Conservation (phyloP, 169 alveolate species). For the Amoebophrya sp. region DNA sequence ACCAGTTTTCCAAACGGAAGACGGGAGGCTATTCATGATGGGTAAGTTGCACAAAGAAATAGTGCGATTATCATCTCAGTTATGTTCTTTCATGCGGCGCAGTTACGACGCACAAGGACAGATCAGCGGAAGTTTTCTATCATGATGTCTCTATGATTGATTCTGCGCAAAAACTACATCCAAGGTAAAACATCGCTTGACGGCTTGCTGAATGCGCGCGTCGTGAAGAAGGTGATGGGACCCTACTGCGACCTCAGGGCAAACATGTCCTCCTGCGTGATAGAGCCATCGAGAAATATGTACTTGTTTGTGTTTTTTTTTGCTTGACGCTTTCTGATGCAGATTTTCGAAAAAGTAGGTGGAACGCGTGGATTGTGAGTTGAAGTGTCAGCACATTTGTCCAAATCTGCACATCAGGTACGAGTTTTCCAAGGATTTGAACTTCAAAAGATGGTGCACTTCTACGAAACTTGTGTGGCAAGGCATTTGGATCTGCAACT, state of each 20-base stretch:
- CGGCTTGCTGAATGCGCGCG: conserved; percentile 66
- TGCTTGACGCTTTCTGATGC: no score
- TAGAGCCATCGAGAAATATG: conserved; percentile 40
- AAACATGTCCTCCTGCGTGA: conserved; percentile 58
- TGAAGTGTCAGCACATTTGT: no score
- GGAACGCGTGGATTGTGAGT: no score
- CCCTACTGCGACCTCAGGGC: conserved; percentile 61
- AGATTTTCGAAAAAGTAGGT: no score
- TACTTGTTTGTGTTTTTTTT: neutral
- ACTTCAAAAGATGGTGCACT: conserved; percentile 58
- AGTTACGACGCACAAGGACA: no score
- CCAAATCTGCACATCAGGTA: no score
- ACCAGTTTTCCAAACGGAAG: conserved; percentile 65
- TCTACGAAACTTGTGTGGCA: conserved; percentile 69
- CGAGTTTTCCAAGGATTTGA: conserved; percentile 68
- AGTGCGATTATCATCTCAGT: no score
- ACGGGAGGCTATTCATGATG: conserved; percentile 62
- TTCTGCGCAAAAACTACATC: no score
- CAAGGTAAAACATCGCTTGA: conserved; percentile 50
- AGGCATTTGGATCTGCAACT: conserved; percentile 42
- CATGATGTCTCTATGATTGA: no score
- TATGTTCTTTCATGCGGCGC: no score
- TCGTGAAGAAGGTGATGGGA: conserved; percentile 51
- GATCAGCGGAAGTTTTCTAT: no score
- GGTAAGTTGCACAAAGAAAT: no score